Conservation (phyloP, 2,329 filamentous ascomycete species). For the Cadophora sp. region DNA sequence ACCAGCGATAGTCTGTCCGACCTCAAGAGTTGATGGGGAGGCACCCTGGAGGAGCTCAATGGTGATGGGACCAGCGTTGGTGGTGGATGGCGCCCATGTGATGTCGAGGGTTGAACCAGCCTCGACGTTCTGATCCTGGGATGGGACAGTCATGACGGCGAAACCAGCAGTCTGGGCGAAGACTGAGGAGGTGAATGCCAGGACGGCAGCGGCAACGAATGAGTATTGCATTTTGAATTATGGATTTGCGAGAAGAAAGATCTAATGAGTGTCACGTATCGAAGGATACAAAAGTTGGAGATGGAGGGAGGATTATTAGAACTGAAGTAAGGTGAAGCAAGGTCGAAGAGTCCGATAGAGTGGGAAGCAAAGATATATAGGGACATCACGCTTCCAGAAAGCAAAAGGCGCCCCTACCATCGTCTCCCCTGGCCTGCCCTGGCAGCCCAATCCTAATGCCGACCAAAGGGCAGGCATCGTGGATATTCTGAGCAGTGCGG, state of each 20-base stretch:
- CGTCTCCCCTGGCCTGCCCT: not conserved
- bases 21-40: slow-evolving; percentile 51
- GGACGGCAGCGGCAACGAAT: slow-evolving; percentile 38
- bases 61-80: slow-evolving; percentile 52
- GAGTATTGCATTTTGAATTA: slow-evolving; percentile 42
- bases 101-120: slow-evolving; percentile 59
- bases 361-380: slow-evolving; percentile 15
- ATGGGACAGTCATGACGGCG: slow-evolving; percentile 59
- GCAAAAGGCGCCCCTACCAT: not conserved
- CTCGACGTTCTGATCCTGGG: slow-evolving; percentile 50
- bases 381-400: slow-evolving; percentile 5
- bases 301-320: slow-evolving; percentile 12
- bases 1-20: slow-evolving; percentile 56
- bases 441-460: slow-evolving; percentile 3
- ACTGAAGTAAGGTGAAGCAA: slow-evolving; percentile 17
- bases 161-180: slow-evolving; percentile 64
- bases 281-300: slow-evolving; percentile 36
- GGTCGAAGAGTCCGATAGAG: slow-evolving; percentile 8
- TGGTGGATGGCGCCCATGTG: slow-evolving; percentile 54
- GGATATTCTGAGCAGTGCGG: slow-evolving; percentile 16
- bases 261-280: slow-evolving; percentile 43
- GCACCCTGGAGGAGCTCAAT: slow-evolving; percentile 63
- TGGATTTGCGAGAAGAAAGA: slow-evolving; percentile 18
- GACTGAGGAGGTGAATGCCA: slow-evolving; percentile 40
- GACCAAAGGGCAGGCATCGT: slow-evolving; percentile 12